Evolutionary conservation across 352 stramenopile genomes (phyloP), one percentile per base, ranked within the genome.

Genomic region (Phytopythium litorale): DNA sequence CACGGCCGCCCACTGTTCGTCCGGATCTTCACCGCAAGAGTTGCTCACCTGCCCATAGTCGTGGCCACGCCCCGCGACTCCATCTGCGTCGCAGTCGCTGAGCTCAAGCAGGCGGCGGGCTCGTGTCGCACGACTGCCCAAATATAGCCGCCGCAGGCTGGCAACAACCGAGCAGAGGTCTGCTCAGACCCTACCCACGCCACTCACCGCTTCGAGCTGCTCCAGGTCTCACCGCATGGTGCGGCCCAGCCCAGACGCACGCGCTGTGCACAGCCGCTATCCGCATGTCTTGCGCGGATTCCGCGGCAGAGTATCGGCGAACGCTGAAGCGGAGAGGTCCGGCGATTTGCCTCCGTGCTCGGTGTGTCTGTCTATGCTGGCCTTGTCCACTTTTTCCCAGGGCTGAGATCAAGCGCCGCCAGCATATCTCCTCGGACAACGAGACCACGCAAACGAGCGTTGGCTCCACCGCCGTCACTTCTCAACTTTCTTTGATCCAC

Each of bases 361-460:
- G 33, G 21, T 12, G 48, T 53, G 48, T 53, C 48, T 53, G 48
- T 53, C 48, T 53, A 30, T 18, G 21, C 48, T 53, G 21, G 21
- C 23, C 48, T 12, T 53, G 48, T 53, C 48, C 48, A 53, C 48
- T 53, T 53, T 53, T 53, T 32, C 48, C 37, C 37, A 19, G 37
- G 12, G 1, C 18, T 13, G 37, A 18, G 37, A 43, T 43, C 37
- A 43, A 0, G 37, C 18, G 37, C 21, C 23, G 7, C 21, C 48
- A 21, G 48, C n/a, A 18, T 18, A 53, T 23, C 15, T 7, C 48
- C 9, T 53, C 48, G 48, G 48, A 37, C 48, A 53, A 53, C 48
- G 21, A 53, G 48, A 53, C 48, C 13, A 9, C 48, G 21, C 13
- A 1, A 53, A 8, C 48, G 21, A 53, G 18, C 4, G 13, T 43